Conservation (phyloP, 176 grass and related monocot genomes). For the Avena atlantica region DNA sequence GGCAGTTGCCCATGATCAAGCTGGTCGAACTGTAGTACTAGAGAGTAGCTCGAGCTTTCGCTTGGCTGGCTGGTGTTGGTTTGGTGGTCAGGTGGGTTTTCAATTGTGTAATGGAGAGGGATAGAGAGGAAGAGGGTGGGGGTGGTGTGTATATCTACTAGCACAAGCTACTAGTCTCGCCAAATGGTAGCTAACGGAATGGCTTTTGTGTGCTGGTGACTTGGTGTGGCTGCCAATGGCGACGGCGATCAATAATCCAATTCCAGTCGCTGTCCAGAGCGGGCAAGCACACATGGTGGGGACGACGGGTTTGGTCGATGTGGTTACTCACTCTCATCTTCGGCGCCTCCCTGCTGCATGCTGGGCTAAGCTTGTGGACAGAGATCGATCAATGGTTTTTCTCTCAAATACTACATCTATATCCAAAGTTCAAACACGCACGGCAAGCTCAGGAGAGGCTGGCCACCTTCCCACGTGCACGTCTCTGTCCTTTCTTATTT, state of each 20-base stretch:
- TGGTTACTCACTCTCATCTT: background rate
- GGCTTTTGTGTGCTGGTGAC: background rate
- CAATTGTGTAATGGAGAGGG: background rate
- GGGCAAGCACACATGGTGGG: conserved; percentile 35
- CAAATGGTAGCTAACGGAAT: conserved; percentile 1
- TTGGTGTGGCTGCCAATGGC: conserved; percentile 15
- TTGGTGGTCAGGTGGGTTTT: background rate
- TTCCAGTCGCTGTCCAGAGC: conserved; percentile 1
- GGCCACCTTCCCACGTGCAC: too few relatives aligned
- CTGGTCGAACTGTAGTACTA: background rate
- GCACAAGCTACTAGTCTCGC: background rate
- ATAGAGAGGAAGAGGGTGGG: background rate
- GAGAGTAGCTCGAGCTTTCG: conserved; percentile 13
- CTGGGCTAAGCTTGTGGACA: background rate
- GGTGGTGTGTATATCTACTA: conserved; percentile 22
- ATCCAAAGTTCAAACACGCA: too few relatives aligned
- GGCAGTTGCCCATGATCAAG: conserved; percentile 55
- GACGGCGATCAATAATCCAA: conserved; percentile 22
- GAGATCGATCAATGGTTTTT: background rate
- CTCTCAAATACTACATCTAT: background rate
- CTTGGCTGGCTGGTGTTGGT: conserved; percentile 28
- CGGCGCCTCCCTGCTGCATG: background rate
- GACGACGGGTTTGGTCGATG: conserved; percentile 2
- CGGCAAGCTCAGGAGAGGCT: too few relatives aligned
- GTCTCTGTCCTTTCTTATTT: too few relatives aligned